Percentiles rank a stretch among this genome's conserved stretches.
Conservation (phyloP, 192 early-diverging fungal genomes). For the Coemansia sp. region DNA sequence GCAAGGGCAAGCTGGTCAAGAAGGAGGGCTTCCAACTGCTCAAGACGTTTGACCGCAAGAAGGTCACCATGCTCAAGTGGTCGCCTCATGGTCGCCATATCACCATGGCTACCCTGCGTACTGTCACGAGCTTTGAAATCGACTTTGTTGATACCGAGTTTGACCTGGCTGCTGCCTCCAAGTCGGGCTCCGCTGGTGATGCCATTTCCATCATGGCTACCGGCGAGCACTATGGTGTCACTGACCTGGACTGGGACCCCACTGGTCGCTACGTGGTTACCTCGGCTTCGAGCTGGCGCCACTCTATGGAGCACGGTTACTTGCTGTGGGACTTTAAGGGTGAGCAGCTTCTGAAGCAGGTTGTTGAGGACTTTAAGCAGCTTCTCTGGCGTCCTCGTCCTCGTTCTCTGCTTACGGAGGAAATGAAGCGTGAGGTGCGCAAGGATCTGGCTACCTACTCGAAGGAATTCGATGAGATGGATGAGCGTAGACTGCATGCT, state of each 20-base stretch:
- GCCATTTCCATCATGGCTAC: conserved; percentile 64
- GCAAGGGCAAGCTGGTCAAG: conserved; percentile 61
- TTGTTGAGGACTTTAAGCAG: conserved; percentile 85
- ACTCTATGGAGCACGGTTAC: conserved; percentile 87
- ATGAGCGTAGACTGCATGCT: conserved; percentile 67
- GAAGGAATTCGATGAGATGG: conserved; percentile 85
- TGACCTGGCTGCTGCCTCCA: conserved; percentile 53
- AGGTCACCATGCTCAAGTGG: conserved; percentile 83
- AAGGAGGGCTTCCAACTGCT: conserved; percentile 75
- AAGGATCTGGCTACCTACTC: conserved; percentile 91
- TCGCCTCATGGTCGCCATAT: conserved; percentile 94
- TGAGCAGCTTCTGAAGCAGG: conserved; percentile 67
- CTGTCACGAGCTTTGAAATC: conserved; percentile 68
- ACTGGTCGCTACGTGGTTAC: conserved; percentile 92
- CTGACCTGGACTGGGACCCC: conserved; percentile 98
- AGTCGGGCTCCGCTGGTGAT: conserved; percentile 56
- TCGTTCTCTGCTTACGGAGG: conserved; percentile 67
- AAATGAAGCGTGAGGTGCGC: conserved; percentile 79
- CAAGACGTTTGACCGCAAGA: conserved; percentile 79
- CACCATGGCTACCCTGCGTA: conserved; percentile 81
- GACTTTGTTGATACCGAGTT: conserved; percentile 94
- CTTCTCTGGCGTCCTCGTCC: conserved; percentile 95
- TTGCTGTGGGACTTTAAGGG: conserved; percentile 91
- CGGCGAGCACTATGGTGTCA: conserved; percentile 91
- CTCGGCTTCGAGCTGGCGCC: conserved; percentile 82